Evolutionary conservation across 2,329 filamentous ascomycete genomes (phyloP).

Genomic region (Aspergillus novofumigatus): DNA sequence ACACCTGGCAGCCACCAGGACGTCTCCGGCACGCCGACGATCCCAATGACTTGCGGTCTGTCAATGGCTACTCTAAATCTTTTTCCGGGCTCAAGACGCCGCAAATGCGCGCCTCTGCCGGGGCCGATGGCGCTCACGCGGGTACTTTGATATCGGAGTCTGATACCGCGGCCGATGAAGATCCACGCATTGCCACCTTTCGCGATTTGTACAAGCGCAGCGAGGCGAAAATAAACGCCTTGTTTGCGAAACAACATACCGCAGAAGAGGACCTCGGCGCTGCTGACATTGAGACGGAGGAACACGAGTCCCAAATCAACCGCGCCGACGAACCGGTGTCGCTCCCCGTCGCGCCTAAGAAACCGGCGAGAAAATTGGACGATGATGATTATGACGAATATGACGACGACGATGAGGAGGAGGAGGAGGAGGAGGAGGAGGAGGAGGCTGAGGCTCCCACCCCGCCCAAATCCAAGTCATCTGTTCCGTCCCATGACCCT

Average conservation of each 20-base stretch:
- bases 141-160: constrained; percentile 47
- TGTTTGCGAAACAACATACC: constrained; percentile 58
- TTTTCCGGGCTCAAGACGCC: constrained; percentile 44
- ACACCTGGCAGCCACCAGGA: constrained; percentile 62
- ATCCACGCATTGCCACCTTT: constrained; percentile 66
- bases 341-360: constrained; percentile 45
- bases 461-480: constrained; percentile 50
- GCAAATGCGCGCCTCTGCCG: constrained; percentile 40
- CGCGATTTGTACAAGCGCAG: constrained; percentile 71
- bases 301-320: constrained; percentile 25
- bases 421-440: no score
- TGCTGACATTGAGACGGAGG: constrained; percentile 49
- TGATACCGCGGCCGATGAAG: constrained; percentile 63
- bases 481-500: constrained; percentile 51
- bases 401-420: constrained; percentile 57
- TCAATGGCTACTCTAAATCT: constrained; percentile 42
- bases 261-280: constrained; percentile 26
- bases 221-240: constrained; percentile 69
- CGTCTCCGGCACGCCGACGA: constrained; percentile 61
- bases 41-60: constrained; percentile 39
- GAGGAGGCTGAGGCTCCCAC: constrained; percentile 48
- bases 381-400: constrained; percentile 71
- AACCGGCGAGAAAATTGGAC: constrained; percentile 69
- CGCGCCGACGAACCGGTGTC: constrained; percentile 49
- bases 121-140: constrained; percentile 45